A percentile compares a stretch with the other conserved stretches of the same genome.
These are phyloP conservation scores for Chimonanthus salicifolius DNA, from an alignment of 164 flowering plant species.

Conservation along the genomic window DNA sequence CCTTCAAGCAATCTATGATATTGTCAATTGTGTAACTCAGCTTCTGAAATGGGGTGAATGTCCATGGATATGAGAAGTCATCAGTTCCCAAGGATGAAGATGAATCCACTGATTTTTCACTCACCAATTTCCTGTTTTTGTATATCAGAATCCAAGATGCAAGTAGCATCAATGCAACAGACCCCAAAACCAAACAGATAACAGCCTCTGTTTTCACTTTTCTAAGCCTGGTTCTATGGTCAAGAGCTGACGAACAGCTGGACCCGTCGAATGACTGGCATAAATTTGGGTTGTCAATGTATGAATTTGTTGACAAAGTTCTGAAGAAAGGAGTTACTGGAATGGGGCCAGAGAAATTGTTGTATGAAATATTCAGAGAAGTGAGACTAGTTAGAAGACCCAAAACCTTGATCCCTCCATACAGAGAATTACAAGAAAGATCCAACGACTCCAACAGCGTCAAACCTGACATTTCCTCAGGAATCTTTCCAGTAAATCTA, in stretches of 20 bases:
- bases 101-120: conserved; percentile 39
- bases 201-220: conserved; percentile 61
- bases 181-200: conserved; percentile 47
- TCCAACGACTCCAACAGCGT: conserved; percentile 83
- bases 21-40: conserved; percentile 61
- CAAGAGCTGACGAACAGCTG: conserved; percentile 56
- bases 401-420: conserved; percentile 57
- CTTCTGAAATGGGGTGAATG: conserved; percentile 94
- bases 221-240: conserved; percentile 34
- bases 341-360: conserved; percentile 89
- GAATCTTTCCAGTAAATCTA: conserved; percentile 65
- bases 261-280: conserved; percentile 73
- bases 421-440: conserved; percentile 63
- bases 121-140: conserved; percentile 40
- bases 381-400: conserved; percentile 71
- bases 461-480: conserved; percentile 58
- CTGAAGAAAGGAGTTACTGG: conserved; percentile 82
- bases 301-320: conserved; percentile 55
- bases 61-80: conserved; percentile 97
- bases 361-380: conserved; percentile 73
- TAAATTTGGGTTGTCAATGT: conserved; percentile 49
- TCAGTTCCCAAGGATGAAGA: conserved; percentile 39
- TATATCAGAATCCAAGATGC: conserved; percentile 58
- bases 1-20: conserved; percentile 73
- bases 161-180: conserved; percentile 41